phyloP scores from a whole-genome alignment of 345 rosid genomes.

The Populus davidiana region DNA sequence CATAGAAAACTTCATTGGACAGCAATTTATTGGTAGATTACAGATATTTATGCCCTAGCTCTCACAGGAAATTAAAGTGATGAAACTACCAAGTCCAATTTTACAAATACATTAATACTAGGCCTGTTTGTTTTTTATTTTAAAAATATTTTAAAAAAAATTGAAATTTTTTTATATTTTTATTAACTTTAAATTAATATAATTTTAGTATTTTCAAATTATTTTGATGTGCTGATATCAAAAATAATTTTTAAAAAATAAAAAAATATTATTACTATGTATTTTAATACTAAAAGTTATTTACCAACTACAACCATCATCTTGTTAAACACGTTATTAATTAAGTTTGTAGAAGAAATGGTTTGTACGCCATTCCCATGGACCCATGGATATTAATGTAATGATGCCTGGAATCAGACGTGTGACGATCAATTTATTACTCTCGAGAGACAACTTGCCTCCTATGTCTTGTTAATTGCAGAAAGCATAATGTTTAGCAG shows the following conservation, averaged over 20 bases:
- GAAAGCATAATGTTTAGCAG: background rate
- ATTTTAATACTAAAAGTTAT: no score
- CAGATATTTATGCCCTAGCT: background rate
- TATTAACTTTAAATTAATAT: no score
- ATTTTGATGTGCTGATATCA: no score
- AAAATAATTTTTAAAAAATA: no score
- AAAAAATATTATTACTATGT: no score
- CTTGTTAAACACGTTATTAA: no score
- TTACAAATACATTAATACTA: background rate
- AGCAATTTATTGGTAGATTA: background rate
- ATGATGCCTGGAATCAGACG: background rate
- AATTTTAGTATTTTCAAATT: no score
- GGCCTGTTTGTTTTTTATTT: no score
- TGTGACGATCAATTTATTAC: background rate
- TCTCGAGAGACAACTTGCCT: background rate
- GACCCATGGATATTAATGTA: background rate
- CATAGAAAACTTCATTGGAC: conserved; percentile 1
- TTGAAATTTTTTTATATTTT: no score
- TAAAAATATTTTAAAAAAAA: no score
- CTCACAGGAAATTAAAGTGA: background rate
- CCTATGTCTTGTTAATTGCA: background rate
- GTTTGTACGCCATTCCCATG: background rate
- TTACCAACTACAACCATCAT: no score
- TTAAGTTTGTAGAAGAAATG: background rate
- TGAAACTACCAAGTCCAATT: background rate